Base-by-base conservation (phyloP, 495 filamentous ascomycete species). In the Annulohypoxylon nitens region DNA sequence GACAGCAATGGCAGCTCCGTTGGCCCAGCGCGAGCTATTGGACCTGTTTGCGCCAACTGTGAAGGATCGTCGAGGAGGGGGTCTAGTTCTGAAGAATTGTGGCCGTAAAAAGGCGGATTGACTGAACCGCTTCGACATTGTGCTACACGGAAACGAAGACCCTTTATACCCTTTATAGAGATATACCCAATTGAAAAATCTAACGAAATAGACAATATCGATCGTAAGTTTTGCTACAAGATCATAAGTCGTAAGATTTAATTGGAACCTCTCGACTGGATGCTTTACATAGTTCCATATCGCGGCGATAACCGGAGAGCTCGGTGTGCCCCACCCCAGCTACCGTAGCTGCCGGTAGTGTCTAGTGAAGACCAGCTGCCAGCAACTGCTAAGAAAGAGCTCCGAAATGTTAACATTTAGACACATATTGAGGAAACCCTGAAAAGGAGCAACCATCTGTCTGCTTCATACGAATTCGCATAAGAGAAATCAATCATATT, bases 221-320 rank as follows among this genome's bases (percentile, higher is more conserved):
- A 64, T 75, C 72, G 67, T 70, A 75, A 70, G 72, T 67, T 75
- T 67, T 64, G 33, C 5, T 11, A 30, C 20, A 51, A 16, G 50
- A 67, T 75, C 72, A 63, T 75, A 75, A 75, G 72, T 75, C 72
- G 72, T 75, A 75, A 75, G 72, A 59, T 75, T 75, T 75, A 70
- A 75, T 75, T 71, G 72, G 72, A 59, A 75, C 72, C 67, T 75
- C 36, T 48, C 41, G 36, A 62, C 20, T 65, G 26, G 67, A 63
- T 18, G 63, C 30, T 14, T 39, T 25, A 33, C 64, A 64, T 64
- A 66, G 55, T 36, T 48, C 53, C 41, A 67, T 47, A 50, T 58
- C 18, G 51, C 37, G 51, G 57, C 36, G 1, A 43, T 41, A 30
- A 18, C 57, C 57, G 26, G 53, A n/a, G 25, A 60, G 34, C 57